These are phyloP conservation scores for Coffea humblotiana DNA, from an alignment of 305 asterid species.

Conservation along the genomic window DNA sequence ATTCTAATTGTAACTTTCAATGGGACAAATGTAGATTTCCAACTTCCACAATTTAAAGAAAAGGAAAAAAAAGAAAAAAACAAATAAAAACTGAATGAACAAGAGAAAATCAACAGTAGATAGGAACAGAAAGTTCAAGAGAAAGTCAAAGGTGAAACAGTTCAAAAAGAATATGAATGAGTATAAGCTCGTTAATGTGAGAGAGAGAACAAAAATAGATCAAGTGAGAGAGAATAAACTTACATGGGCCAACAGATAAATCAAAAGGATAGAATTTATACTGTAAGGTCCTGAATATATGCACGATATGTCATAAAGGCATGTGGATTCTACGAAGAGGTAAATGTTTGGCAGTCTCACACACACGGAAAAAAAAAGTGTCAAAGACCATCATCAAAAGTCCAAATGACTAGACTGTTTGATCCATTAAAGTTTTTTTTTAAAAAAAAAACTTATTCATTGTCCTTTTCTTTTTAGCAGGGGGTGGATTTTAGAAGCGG, in stretches of 20 bases:
- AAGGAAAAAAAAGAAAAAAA: neutral
- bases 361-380: neutral
- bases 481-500: too few relatives aligned
- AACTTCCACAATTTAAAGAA: neutral
- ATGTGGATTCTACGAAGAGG: neutral
- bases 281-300: neutral
- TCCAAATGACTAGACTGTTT: neutral
- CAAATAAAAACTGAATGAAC: neutral
- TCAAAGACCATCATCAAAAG: neutral
- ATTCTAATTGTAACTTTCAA: neutral
- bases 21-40: neutral
- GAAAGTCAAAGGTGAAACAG: neutral
- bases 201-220: neutral
- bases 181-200: neutral
- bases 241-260: neutral
- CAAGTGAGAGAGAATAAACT: neutral
- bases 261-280: neutral
- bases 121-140: neutral
- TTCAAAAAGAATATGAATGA: neutral
- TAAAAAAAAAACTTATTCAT: too few relatives aligned
- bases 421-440: neutral
- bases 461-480: too few relatives aligned
- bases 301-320: neutral
- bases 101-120: neutral
- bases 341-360: neutral